Conservation (phyloP, 306 rosid genomes). For the Sicyos edulis region DNA sequence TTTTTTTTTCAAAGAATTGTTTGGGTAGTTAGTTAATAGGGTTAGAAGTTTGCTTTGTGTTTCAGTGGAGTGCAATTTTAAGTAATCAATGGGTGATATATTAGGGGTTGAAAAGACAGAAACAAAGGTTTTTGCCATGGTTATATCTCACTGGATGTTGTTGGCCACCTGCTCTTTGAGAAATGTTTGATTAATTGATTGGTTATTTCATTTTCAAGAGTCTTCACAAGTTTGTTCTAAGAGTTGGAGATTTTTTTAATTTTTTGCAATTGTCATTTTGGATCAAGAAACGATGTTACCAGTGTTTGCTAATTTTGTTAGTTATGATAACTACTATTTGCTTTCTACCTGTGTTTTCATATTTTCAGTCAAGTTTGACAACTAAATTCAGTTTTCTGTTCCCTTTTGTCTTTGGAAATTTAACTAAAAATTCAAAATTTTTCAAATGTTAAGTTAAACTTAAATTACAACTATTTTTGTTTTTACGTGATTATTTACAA, state of each 20-base stretch:
- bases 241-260: not conserved
- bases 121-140: conserved; percentile 9
- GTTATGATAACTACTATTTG: too few species aligned
- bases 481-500: not conserved
- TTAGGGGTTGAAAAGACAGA: conserved; percentile 18
- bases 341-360: too few species aligned
- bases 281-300: not conserved
- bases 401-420: too few species aligned
- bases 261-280: not conserved
- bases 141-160: not conserved
- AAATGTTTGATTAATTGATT: not conserved
- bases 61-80: not conserved
- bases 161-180: conserved; percentile 9
- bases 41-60: conserved; percentile 32
- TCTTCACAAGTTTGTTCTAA: not conserved
- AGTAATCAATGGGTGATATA: conserved; percentile 1
- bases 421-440: too few species aligned
- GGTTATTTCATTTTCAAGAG: not conserved
- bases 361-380: too few species aligned
- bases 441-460: too few species aligned
- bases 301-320: not conserved
- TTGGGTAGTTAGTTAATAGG: conserved; percentile 18
- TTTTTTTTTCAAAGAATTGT: too few species aligned
- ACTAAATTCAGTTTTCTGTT: too few species aligned
- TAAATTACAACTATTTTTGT: too few species aligned